phyloP scores from a whole-genome alignment of 2,329 filamentous ascomycete genomes.

The Pleochaeta shiraiana region DNA sequence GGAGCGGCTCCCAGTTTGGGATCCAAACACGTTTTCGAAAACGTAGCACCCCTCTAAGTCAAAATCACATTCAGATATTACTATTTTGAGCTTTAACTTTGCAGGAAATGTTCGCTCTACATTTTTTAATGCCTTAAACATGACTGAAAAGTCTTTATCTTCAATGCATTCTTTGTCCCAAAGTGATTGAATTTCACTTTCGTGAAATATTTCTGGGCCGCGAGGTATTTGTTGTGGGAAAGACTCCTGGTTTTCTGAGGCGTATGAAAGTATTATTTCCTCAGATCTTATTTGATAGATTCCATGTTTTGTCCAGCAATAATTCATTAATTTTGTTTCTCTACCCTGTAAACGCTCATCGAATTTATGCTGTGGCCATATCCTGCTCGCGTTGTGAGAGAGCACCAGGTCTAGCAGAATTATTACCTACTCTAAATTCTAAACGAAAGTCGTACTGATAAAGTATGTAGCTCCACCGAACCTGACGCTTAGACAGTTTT shows the following conservation, averaged over 20 bases:
- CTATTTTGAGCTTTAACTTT: neutral
- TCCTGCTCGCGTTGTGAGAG: conserved; percentile 1
- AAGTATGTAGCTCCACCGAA: neutral
- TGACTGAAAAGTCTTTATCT: neutral
- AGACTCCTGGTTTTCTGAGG: no score
- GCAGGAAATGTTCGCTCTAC: neutral
- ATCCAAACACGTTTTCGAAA: neutral
- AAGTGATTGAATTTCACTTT: neutral
- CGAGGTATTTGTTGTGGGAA: neutral
- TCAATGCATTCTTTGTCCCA: neutral
- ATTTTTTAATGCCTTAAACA: neutral
- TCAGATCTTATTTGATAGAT: no score
- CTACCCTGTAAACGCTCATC: neutral
- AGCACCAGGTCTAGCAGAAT: neutral
- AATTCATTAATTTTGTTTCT: neutral
- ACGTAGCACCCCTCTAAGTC: neutral
- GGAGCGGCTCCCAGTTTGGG: neutral
- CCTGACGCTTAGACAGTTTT: neutral
- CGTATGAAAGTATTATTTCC: no score
- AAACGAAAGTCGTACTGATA: neutral
- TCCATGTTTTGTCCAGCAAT: no score
- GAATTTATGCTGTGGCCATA: neutral
- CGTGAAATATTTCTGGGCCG: neutral
- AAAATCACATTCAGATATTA: no score
- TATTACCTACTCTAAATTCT: neutral